Percentiles rank a stretch among this genome's conserved stretches.
Evolutionary conservation across 176 grass and related monocot genomes (phyloP).

Genomic region (bread wheat (Triticum aestivum)): IWGSC_CS_RefSeq_v2.1 NC_057806.1:313842385-313842884

Average conservation of each 20-base stretch:
- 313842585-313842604: neutral
- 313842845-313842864: slow-evolving; percentile 1
- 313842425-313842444: too few species aligned
- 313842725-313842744: slow-evolving; percentile 1
- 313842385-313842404: too few species aligned
- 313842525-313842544: too few species aligned
- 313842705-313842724: slow-evolving; percentile 17
- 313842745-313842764: slow-evolving; percentile 10
- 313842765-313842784: slow-evolving; percentile 41
- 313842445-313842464: too few species aligned
- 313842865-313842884: slow-evolving; percentile 40
- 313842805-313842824: slow-evolving; percentile 15
- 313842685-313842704: neutral
- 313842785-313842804: slow-evolving; percentile 24
- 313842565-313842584: neutral
- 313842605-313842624: neutral
- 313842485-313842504: too few species aligned
- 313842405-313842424: too few species aligned
- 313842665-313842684: slow-evolving; percentile 13
- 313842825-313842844: neutral
- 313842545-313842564: neutral
- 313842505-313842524: too few species aligned
- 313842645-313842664: slow-evolving; percentile 1
- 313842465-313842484: too few species aligned
- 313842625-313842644: neutral